A percentile compares a stretch with the other conserved stretches of the same genome.
phyloP scores from a whole-genome alignment of 805 yeast genomes.

The Kodamaea laetipori region DNA sequence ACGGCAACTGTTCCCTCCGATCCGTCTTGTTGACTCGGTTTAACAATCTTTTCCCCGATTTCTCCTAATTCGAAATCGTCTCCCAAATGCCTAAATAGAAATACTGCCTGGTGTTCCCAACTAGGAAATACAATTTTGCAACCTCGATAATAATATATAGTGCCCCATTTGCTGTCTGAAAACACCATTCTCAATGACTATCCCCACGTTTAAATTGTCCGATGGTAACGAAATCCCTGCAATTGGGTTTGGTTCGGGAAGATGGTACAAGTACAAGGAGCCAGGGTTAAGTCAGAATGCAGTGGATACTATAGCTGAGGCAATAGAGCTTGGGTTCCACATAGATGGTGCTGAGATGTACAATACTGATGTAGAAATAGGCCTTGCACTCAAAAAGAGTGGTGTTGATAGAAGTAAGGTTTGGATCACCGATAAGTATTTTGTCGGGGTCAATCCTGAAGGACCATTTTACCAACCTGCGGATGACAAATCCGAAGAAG shows the following conservation, averaged over 20 bases:
- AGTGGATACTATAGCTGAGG: constrained; percentile 16
- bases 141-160: too few relatives aligned
- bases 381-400: constrained; percentile 16
- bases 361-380: constrained; percentile 24
- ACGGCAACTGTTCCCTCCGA: too few relatives aligned
- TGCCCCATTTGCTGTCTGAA: too few relatives aligned
- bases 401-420: constrained; percentile 20
- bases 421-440: constrained; percentile 30
- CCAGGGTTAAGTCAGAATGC: constrained; percentile 33
- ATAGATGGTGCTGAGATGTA: constrained; percentile 24
- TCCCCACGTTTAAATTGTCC: constrained; percentile 25
- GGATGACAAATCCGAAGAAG: constrained; percentile 14
- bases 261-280: constrained; percentile 37
- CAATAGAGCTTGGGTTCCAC: constrained; percentile 22
- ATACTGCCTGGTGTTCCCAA: not conserved
- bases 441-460: constrained; percentile 21
- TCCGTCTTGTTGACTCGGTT: too few relatives aligned
- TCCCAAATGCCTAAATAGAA: not conserved
- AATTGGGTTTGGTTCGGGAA: constrained; percentile 47
- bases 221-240: constrained; percentile 43
- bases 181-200: not conserved
- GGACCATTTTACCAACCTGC: too few relatives aligned
- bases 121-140: too few relatives aligned
- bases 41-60: too few relatives aligned
- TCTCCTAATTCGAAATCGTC: too few relatives aligned